These are phyloP conservation scores for Dendrothele bispora DNA, from an alignment of 768 basidiomycete species.

Conservation along the genomic window DNA sequence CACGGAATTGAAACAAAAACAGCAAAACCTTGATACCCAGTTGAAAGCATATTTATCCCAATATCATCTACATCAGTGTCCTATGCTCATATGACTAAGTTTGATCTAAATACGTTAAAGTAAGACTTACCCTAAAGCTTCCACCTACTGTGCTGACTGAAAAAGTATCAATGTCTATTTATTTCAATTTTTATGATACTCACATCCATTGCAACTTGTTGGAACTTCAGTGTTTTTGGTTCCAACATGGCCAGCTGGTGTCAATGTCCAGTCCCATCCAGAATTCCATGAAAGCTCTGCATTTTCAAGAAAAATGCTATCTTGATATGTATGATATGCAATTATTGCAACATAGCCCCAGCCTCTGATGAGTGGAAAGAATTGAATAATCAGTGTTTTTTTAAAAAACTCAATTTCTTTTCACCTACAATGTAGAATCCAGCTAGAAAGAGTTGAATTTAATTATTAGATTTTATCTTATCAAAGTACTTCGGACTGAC, in stretches of 20 bases:
- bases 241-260: not conserved
- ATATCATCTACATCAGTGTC: constrained; percentile 1
- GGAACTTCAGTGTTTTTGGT: not conserved
- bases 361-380: constrained; percentile 5
- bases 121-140: constrained; percentile 4
- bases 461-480: not conserved
- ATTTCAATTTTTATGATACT: not conserved
- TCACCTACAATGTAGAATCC: constrained; percentile 3
- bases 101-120: not conserved
- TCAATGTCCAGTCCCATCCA: constrained; percentile 4
- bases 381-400: not conserved
- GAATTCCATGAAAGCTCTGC: constrained; percentile 10
- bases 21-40: too few relatives aligned
- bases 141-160: constrained; percentile 8
- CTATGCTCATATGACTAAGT: not conserved
- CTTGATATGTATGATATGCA: constrained; percentile 11
- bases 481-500: constrained; percentile 2
- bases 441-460: not conserved
- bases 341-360: constrained; percentile 10
- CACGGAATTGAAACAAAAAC: not conserved
- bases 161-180: not conserved
- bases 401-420: not conserved
- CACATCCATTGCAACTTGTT: not conserved
- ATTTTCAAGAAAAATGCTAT: constrained; percentile 4
- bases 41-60: constrained; percentile 6